A percentile compares a stretch with the other conserved stretches of the same genome.
phyloP scores from a whole-genome alignment of 208 protist genomes.

The Trypanosomatidae sp. region DNA sequence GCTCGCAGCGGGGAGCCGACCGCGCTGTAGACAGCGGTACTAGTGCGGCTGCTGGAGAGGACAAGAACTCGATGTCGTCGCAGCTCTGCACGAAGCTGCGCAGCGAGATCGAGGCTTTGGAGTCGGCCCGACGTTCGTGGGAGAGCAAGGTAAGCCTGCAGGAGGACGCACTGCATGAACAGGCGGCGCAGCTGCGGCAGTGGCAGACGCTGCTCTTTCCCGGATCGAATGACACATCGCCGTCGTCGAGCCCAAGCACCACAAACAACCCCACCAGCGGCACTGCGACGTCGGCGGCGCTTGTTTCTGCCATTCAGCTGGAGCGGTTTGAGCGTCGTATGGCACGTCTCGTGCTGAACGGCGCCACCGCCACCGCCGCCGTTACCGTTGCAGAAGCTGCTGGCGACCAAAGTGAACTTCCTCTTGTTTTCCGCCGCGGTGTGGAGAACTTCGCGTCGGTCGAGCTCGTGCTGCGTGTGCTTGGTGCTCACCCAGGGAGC shows the following conservation, averaged over 20 bases:
- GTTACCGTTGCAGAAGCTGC: neutral
- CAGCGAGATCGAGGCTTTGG: constrained; percentile 21
- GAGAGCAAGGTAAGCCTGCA: constrained; percentile 27
- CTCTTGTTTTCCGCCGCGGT: constrained; percentile 56
- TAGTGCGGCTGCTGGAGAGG: too few species aligned
- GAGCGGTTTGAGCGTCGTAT: constrained; percentile 54
- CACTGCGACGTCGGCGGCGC: neutral
- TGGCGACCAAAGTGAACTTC: constrained; percentile 7
- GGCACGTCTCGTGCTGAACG: constrained; percentile 38
- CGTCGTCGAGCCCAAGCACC: neutral
- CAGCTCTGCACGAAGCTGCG: constrained; percentile 17
- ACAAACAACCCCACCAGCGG: neutral
- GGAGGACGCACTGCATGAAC: constrained; percentile 13
- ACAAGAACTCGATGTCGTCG: neutral
- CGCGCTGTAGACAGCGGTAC: too few species aligned
- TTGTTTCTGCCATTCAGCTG: constrained; percentile 26
- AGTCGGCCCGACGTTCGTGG: constrained; percentile 17
- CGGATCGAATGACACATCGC: too few species aligned
- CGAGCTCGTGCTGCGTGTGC: constrained; percentile 43
- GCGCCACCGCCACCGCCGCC: neutral
- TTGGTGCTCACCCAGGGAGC: neutral
- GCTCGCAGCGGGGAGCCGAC: neutral
- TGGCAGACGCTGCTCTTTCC: constrained; percentile 12
- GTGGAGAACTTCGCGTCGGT: constrained; percentile 58
- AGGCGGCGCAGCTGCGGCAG: constrained; percentile 19